These are phyloP conservation scores for Strigomonas culicis DNA, from an alignment of 208 protist species.

Conservation along the genomic window DNA sequence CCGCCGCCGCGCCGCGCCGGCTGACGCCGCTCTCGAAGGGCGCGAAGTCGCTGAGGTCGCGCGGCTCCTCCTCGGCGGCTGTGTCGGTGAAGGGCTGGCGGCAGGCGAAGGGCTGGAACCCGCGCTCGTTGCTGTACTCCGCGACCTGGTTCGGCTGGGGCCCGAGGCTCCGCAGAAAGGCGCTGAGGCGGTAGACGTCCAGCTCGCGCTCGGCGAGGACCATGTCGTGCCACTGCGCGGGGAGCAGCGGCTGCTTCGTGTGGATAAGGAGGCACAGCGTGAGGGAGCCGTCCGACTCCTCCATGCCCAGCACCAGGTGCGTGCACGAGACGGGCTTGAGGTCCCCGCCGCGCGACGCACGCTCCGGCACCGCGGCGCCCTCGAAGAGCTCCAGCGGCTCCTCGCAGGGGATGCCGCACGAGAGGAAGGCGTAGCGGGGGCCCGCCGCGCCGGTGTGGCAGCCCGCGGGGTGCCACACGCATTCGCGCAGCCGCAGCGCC, in stretches of 20 bases:
- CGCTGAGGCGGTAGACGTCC: constrained; percentile 11
- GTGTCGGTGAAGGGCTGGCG: constrained; percentile 13
- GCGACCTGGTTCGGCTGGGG: constrained; percentile 30
- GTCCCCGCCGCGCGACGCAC: background rate
- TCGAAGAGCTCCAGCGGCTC: constrained; percentile 10
- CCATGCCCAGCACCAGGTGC: constrained; percentile 32
- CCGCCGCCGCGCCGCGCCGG: background rate
- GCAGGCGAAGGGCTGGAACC: constrained; percentile 34
- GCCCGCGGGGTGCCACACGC: background rate
- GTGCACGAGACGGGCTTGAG: background rate
- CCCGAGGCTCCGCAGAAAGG: constrained; percentile 21
- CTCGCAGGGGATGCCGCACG: constrained; percentile 32
- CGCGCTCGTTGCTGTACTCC: constrained; percentile 31
- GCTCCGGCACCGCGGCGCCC: background rate
- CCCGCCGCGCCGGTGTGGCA: background rate
- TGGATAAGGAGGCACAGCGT: constrained; percentile 28
- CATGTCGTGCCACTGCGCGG: constrained; percentile 6
- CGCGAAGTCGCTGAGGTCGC: background rate
- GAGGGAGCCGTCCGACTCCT: constrained; percentile 48
- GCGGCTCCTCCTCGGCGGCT: constrained; percentile 2
- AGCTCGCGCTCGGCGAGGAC: constrained; percentile 1
- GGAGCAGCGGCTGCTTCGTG: background rate
- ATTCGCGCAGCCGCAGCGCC: constrained; percentile 26
- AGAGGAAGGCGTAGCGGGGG: constrained; percentile 20
- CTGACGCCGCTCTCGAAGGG: background rate